A percentile compares a stretch with the other conserved stretches of the same genome.
Conservation (phyloP, 768 basidiomycete species). For the Auricularia sp. region DNA sequence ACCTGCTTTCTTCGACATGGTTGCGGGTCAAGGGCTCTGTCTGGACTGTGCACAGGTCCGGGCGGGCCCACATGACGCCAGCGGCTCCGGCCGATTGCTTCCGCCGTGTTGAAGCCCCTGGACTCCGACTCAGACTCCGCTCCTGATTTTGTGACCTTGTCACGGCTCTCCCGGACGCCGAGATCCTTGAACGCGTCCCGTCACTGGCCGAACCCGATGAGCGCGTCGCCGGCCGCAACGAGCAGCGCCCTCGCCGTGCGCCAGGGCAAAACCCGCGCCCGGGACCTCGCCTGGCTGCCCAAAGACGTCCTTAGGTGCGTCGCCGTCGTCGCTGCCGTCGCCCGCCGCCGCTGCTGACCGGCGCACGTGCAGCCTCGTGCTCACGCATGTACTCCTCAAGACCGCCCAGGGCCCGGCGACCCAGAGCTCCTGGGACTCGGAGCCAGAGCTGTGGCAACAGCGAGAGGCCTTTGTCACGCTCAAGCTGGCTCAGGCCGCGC, state of each 20-base stretch:
- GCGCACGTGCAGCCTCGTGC: background rate
- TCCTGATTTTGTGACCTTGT: constrained; percentile 1
- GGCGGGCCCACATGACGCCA: too few relatives aligned
- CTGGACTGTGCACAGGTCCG: too few relatives aligned
- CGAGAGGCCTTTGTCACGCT: constrained; percentile 6
- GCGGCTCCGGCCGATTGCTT: too few relatives aligned
- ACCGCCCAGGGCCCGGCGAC: background rate
- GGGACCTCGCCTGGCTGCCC: constrained; percentile 6
- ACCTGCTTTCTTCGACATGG: too few relatives aligned
- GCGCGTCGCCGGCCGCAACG: background rate
- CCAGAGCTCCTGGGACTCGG: constrained; percentile 1
- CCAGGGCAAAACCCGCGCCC: constrained; percentile 7
- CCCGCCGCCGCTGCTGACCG: background rate
- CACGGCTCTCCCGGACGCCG: background rate
- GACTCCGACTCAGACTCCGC: background rate
- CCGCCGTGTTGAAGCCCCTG: too few relatives aligned
- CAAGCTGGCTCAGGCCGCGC: constrained; percentile 1
- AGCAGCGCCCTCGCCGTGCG: background rate
- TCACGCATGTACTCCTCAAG: background rate
- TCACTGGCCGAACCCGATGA: background rate
- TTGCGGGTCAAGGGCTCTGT: too few relatives aligned
- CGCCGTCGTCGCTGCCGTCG: background rate
- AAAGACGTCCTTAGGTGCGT: constrained; percentile 8
- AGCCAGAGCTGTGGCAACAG: constrained; percentile 5
- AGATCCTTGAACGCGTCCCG: background rate